These are phyloP conservation scores for barrel medic (Medicago truncatula) DNA, from an alignment of 306 rosid genomes.

Conservation along the genomic window DNA sequence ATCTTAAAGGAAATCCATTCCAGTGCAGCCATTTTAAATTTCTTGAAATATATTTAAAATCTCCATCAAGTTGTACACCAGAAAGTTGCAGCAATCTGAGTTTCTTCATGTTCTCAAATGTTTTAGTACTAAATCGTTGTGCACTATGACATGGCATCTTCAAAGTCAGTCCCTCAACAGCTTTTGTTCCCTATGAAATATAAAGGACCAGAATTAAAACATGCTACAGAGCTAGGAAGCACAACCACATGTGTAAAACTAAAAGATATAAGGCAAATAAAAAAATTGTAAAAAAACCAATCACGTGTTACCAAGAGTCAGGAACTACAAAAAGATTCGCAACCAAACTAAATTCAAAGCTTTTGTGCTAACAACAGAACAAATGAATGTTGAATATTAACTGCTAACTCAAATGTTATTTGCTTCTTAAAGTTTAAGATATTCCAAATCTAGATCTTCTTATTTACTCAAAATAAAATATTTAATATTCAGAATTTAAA, in stretches of 20 bases:
- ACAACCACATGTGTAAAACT: not conserved
- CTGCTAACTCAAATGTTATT: not conserved
- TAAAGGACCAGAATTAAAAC: not conserved
- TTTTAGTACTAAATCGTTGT: not conserved
- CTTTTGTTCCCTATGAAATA: constrained; percentile 36
- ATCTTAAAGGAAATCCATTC: constrained; percentile 29
- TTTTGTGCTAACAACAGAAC: not conserved
- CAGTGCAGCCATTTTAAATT: constrained; percentile 42
- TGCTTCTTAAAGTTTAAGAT: not conserved
- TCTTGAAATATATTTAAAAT: constrained; percentile 36
- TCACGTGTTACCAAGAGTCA: not conserved
- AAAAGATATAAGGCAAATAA: not conserved
- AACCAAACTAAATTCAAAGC: not conserved
- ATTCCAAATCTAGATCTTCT: not conserved
- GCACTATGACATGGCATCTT: not conserved
- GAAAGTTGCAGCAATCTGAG: constrained; percentile 43
- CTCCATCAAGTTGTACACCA: constrained; percentile 37
- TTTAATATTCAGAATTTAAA: not conserved
- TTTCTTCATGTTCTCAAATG: constrained; percentile 42
- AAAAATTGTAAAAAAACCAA: not conserved
- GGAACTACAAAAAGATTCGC: not conserved
- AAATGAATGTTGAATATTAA: not conserved
- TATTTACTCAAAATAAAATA: not conserved
- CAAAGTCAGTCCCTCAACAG: constrained; percentile 42
- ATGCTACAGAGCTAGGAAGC: not conserved